Percentiles rank a stretch among this genome's conserved stretches.
phyloP scores from a whole-genome alignment of 2,329 filamentous ascomycete genomes.

The Exophiala alcalophila region DNA sequence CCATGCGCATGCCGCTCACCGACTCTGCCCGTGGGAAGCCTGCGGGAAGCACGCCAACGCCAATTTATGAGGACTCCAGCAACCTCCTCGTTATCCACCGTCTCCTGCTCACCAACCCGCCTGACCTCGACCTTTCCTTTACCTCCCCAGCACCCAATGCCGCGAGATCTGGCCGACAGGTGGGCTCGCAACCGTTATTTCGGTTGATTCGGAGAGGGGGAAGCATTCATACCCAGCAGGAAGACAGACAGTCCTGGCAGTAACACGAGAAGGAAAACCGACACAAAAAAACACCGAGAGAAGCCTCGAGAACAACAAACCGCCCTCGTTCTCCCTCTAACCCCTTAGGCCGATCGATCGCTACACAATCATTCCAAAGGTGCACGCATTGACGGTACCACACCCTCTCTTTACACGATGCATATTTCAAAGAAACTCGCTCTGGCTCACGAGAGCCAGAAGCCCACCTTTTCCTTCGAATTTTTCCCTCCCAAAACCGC shows the following conservation, averaged over 20 bases:
- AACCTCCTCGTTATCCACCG: background rate
- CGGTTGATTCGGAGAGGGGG: conserved; percentile 35
- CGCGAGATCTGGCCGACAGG: conserved; percentile 51
- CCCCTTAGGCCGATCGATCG: conserved; percentile 6
- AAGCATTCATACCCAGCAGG: conserved; percentile 4
- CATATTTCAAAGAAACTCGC: conserved; percentile 91
- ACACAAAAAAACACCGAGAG: conserved; percentile 12
- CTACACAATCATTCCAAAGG: background rate
- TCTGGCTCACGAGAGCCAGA: conserved; percentile 72
- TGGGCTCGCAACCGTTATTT: conserved; percentile 48
- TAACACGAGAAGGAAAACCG: background rate
- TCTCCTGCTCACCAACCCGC: background rate
- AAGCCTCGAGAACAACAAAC: conserved; percentile 2
- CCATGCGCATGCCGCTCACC: too few species aligned
- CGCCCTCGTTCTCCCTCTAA: background rate
- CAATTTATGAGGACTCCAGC: too few species aligned
- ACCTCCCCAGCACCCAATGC: conserved; percentile 40
- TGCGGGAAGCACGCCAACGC: too few species aligned
- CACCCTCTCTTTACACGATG: conserved; percentile 68
- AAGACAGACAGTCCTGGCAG: conserved; percentile 4
- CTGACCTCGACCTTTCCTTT: background rate
- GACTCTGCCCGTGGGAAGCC: too few species aligned
- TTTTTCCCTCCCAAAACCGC: conserved; percentile 96
- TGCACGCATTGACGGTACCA: background rate
- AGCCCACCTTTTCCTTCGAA: conserved; percentile 95